A percentile compares a stretch with the other conserved stretches of the same genome.
phyloP scores from a whole-genome alignment of 331 rosid species.

The Rosa hybrid region DNA sequence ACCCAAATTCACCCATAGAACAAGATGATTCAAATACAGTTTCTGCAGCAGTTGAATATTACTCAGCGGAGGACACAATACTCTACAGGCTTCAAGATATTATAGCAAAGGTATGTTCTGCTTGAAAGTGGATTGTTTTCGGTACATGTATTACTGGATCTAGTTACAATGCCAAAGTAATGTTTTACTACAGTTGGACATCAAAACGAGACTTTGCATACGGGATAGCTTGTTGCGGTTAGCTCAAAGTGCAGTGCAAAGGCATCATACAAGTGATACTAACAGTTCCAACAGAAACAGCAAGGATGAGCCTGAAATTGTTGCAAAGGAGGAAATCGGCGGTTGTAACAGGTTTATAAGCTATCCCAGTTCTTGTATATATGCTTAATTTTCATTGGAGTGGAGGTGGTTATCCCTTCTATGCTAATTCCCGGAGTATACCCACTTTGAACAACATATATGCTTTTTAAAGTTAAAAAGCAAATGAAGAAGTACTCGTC shows the following conservation, averaged over 20 bases:
- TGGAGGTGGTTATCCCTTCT: neutral
- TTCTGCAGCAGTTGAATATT: constrained; percentile 48
- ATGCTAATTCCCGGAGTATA: constrained; percentile 5
- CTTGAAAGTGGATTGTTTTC: constrained; percentile 30
- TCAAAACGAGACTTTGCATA: constrained; percentile 67
- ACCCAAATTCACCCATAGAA: constrained; percentile 52
- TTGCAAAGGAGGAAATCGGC: constrained; percentile 53
- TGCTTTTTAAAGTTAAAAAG: neutral
- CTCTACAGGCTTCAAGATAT: constrained; percentile 71
- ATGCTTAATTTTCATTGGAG: neutral
- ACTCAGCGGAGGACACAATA: constrained; percentile 63
- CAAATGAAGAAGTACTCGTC: neutral
- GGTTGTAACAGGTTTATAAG: constrained; percentile 51
- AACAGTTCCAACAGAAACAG: constrained; percentile 55
- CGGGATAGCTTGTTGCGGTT: constrained; percentile 89
- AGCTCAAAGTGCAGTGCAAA: constrained; percentile 76
- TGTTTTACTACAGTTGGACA: constrained; percentile 75
- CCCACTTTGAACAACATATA: neutral
- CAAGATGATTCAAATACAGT: constrained; percentile 74
- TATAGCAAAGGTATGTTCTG: constrained; percentile 66
- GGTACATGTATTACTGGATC: constrained; percentile 33
- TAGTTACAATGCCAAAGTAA: constrained; percentile 46
- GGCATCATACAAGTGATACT: constrained; percentile 61
- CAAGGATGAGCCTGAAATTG: constrained; percentile 52
- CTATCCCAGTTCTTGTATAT: neutral